Base-by-base conservation (phyloP, 257 asterid species). In the Ilex asprella region DNA sequence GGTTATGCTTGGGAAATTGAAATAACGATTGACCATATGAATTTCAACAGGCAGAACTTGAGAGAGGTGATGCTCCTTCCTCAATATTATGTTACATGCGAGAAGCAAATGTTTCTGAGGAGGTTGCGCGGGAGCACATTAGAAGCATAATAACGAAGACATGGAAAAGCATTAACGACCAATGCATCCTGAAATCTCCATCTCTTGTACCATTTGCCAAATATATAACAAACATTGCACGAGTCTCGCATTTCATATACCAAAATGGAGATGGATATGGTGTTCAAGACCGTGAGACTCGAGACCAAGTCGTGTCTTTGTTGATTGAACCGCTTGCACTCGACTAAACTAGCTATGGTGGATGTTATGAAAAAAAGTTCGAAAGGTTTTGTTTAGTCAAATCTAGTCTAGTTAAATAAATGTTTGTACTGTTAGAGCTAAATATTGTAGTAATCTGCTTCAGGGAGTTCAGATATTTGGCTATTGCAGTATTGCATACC, bases 191-290 rank as follows among this genome's bases (percentile, higher is more conserved):
- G 2, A 51, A 54, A 7, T 41, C 66, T 6, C 30, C 54, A 2
- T 30, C 39, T 8, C 66, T 70, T 1, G 67, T 16, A 29, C 43
- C 55, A 6, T 47, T 62, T 55, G 60, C 76, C 3, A 76, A 61
- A 61, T 73, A 71, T 6, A 30, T 76, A 30, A 72, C 78, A 29
- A 84, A 86, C 55, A 59, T 54, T 0, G 87, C 85, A 2, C 70
- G 85, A 9, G 84, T 72, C 5, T 78, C 82, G 0, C 79, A 63
- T 53, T 84, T 81, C 59, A 78, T 84, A 2, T 81, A 81, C 51
- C 82, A 78, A 31, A 58, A 78, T 31, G 95, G 91, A 58, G 95
- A 86, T 16, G 95, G 95, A 8, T 81, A 73, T 67, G 84, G 85
- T 0, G 83, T 64, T 67, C 88, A 75, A 62, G 86, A 79, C 65